Evolutionary conservation across 2,329 filamentous ascomycete species (phyloP), one percentile per base, ranked within the genome.

Genomic region (Metarhizium album): DNA sequence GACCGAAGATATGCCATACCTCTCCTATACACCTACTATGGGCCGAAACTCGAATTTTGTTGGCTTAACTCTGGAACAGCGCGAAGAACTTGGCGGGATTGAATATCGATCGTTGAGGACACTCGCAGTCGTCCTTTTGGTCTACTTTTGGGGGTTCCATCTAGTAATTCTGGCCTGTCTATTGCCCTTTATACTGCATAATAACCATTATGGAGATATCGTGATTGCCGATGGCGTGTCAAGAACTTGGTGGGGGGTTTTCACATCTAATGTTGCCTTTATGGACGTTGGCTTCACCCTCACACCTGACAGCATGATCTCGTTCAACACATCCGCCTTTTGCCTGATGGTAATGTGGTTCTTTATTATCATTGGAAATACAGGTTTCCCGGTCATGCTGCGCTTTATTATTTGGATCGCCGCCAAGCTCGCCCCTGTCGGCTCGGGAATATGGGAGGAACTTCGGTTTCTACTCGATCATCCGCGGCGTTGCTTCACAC

Each of bases 261-360:
- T 91, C 70, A 95, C 88, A 0, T 72, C 90, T 14, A 88, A 82
- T 46, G 93, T 90, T 40, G 79, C 90, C 50, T 96, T 98, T 68
- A 96, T 91, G 68, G 91, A 98, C 70, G 71, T 97, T n/a, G 93
- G 93, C 11, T 91, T 90, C 59, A 91, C 90, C 2, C 72, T 98
- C 56, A 97, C 90, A 0, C 86, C 90, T 0, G 87, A 97, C 68
- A 96, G 90, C 58, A 96, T 98, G 90, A 78, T 82, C 42, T 91
- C 88, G 0, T 97, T 97, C 66, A 83, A 88, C 58, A 78, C 73
- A 8, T 87, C 89, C 1, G 73, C 86, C 6, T 86, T 88, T 59
- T 82, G 86, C 1, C 73, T 97, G 45, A 72, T 96, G 22, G 64
- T 93, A 42, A 81, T 90, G 68, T 82, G 82, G 6, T 95, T 95